These are phyloP conservation scores for Verticillium nonalfalfae DNA, from an alignment of 2,329 filamentous ascomycete genomes.

Conservation along the genomic window DNA sequence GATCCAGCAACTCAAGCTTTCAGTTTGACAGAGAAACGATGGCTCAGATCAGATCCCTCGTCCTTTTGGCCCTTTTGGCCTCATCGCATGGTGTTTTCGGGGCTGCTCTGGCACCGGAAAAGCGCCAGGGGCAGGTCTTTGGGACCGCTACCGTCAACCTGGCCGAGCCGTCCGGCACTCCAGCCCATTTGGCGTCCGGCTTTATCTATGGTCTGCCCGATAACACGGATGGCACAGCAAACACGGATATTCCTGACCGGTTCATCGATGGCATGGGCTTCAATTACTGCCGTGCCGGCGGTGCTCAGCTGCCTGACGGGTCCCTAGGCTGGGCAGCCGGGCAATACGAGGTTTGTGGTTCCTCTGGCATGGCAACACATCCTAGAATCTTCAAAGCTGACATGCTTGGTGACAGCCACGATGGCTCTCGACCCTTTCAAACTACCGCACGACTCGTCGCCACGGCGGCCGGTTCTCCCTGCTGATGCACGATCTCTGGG, in stretches of 20 bases:
- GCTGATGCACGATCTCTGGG: constrained; percentile 7
- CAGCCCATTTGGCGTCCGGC: constrained; percentile 4
- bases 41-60: background rate
- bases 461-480: background rate
- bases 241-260: constrained; percentile 6
- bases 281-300: constrained; percentile 7
- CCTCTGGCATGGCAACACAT: background rate
- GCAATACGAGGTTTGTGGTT: background rate
- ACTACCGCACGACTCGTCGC: constrained; percentile 1
- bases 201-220: constrained; percentile 11
- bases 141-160: background rate
- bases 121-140: background rate
- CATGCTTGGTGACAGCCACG: background rate
- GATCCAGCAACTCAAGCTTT: background rate
- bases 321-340: background rate
- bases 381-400: background rate
- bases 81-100: background rate
- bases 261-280: background rate
- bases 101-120: background rate
- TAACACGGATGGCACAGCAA: constrained; percentile 2
- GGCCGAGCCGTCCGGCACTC: background rate
- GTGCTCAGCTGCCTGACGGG: constrained; percentile 6
- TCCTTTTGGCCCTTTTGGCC: background rate
- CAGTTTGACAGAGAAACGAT: background rate
- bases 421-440: constrained; percentile 1